Percentiles rank a stretch among this genome's conserved stretches.
Conservation (phyloP, 768 basidiomycete genomes). For the Rubroboletus satanas region DNA sequence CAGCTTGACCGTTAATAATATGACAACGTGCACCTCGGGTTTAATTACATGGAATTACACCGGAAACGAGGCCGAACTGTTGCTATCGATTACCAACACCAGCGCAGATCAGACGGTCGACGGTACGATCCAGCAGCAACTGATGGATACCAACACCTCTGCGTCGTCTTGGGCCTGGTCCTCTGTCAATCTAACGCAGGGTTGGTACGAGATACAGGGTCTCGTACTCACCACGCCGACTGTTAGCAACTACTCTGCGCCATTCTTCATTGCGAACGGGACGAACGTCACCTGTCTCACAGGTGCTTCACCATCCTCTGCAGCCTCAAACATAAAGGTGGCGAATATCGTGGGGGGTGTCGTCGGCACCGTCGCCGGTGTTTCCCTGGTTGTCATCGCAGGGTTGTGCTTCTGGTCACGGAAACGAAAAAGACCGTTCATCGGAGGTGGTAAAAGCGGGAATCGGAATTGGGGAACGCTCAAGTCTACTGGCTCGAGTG, state of each 20-base stretch:
- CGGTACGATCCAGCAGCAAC: slow-evolving; percentile 10
- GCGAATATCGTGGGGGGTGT: slow-evolving; percentile 52
- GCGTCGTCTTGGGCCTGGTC: slow-evolving; percentile 38
- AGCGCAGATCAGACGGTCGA: slow-evolving; percentile 27
- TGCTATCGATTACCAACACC: slow-evolving; percentile 40
- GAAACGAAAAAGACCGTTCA: slow-evolving; percentile 14
- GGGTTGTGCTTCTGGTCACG: slow-evolving; percentile 32
- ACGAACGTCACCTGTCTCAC: slow-evolving; percentile 34
- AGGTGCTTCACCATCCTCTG: slow-evolving; percentile 13
- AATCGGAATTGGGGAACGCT: slow-evolving; percentile 28
- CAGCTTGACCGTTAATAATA: slow-evolving; percentile 24
- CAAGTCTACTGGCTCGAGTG: slow-evolving; percentile 18
- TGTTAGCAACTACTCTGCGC: slow-evolving; percentile 18
- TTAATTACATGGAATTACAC: slow-evolving; percentile 39
- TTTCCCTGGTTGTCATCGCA: slow-evolving; percentile 32
- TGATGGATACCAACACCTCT: slow-evolving; percentile 31
- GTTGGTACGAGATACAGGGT: slow-evolving; percentile 43
- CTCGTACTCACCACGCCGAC: slow-evolving; percentile 1
- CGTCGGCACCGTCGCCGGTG: slow-evolving; percentile 41
- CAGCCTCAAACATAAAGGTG: slow-evolving; percentile 31
- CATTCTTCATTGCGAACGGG: slow-evolving; percentile 39
- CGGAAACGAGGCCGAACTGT: slow-evolving; percentile 30
- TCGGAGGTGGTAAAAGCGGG: slow-evolving; percentile 28
- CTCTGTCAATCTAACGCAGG: slow-evolving; percentile 43
- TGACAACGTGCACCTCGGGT: slow-evolving; percentile 35